Evolutionary conservation across 2,329 filamentous ascomycete genomes (phyloP).

Genomic region (Lecanosticta acicola): DNA sequence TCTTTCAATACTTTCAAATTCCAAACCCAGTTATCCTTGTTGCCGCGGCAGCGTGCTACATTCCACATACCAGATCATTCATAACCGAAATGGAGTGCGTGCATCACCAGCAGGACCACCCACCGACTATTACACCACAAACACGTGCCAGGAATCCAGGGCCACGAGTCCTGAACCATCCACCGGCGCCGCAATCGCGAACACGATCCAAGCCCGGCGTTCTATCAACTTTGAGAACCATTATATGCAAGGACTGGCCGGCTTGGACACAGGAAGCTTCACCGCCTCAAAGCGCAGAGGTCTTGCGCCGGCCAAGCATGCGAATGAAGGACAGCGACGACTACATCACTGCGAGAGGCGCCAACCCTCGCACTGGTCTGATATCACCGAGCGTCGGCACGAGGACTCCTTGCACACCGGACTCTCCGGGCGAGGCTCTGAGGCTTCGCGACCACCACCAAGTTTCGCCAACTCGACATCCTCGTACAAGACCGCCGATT

Average conservation of each 20-base stretch:
- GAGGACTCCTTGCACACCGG: slow-evolving; percentile 25
- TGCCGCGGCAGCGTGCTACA: no score
- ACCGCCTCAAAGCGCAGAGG: not conserved
- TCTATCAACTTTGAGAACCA: slow-evolving; percentile 14
- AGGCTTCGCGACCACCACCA: slow-evolving; percentile 16
- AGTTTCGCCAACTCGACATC: slow-evolving; percentile 17
- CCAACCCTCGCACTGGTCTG: slow-evolving; percentile 32
- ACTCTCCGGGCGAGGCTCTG: slow-evolving; percentile 29
- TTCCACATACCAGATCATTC: no score
- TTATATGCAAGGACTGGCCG: slow-evolving; percentile 16
- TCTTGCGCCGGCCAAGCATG: slow-evolving; percentile 16
- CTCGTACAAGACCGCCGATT: slow-evolving; percentile 13
- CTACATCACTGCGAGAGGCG: slow-evolving; percentile 32
- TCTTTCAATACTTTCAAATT: no score
- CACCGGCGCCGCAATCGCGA: not conserved
- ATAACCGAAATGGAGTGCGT: no score
- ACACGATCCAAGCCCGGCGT: slow-evolving; percentile 5
- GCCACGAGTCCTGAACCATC: not conserved
- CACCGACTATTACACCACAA: no score
- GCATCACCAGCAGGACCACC: no score
- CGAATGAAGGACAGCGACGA: slow-evolving; percentile 34
- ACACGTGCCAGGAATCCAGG: no score
- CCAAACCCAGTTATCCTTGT: no score
- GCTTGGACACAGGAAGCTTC: slow-evolving; percentile 1
- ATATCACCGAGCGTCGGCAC: slow-evolving; percentile 30